phyloP scores from a whole-genome alignment of 495 filamentous ascomycete genomes.

The Hyaloscypha variabilis region DNA sequence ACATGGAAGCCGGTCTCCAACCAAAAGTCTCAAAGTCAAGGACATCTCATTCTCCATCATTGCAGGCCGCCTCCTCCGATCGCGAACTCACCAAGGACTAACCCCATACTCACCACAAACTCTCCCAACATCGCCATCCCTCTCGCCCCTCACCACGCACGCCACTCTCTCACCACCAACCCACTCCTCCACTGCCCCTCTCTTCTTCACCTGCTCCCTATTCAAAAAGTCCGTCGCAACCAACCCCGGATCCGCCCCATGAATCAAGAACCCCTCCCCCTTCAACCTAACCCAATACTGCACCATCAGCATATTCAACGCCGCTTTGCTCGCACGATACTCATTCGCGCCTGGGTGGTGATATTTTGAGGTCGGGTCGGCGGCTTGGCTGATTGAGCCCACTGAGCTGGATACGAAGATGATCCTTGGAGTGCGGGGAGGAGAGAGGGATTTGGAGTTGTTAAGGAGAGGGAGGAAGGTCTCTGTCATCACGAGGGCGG shows the following conservation, averaged over 20 bases:
- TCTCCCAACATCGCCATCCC: conserved; percentile 43
- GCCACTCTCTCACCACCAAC: conserved; percentile 32
- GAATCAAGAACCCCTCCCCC: conserved; percentile 47
- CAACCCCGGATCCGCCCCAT: conserved; percentile 51
- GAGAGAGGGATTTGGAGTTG: conserved; percentile 23
- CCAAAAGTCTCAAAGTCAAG: background rate
- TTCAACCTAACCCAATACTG: conserved; percentile 34
- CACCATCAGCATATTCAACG: conserved; percentile 30
- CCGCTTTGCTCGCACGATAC: conserved; percentile 33
- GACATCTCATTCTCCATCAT: too few species aligned
- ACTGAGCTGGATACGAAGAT: conserved; percentile 38
- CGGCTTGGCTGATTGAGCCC: conserved; percentile 38
- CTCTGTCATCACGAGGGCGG: conserved; percentile 39
- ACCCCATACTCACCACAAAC: conserved; percentile 37
- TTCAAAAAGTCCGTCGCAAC: conserved; percentile 47
- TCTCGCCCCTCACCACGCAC: conserved; percentile 42
- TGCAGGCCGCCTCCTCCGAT: too few species aligned
- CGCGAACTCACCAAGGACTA: conserved; percentile 31
- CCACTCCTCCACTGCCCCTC: conserved; percentile 24
- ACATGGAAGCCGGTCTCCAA: background rate
- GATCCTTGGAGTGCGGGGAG: conserved; percentile 33
- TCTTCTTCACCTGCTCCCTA: conserved; percentile 36
- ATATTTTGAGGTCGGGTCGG: conserved; percentile 20
- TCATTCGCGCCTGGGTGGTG: conserved; percentile 13
- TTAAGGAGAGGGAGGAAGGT: conserved; percentile 42